Conservation (phyloP, 306 rosid species). For the Cucurbita maxima region DNA sequence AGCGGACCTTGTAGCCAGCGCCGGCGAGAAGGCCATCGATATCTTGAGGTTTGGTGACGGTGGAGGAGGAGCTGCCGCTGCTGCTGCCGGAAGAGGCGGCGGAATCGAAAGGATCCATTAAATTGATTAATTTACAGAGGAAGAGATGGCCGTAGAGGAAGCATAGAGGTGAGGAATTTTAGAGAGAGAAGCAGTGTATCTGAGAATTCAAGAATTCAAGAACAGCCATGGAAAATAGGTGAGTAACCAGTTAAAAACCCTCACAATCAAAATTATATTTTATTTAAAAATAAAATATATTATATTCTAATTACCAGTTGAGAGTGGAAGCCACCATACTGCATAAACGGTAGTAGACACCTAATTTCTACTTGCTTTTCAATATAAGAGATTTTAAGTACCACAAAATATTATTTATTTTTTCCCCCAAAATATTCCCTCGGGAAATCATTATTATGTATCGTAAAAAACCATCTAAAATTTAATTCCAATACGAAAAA, state of each 20-base stretch:
- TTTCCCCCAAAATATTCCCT: background rate
- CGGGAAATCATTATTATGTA: background rate
- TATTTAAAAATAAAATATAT: background rate
- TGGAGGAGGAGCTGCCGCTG: constrained; percentile 28
- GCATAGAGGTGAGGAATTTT: background rate
- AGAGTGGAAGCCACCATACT: background rate
- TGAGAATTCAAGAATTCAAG: background rate
- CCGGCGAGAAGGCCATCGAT: constrained; percentile 54
- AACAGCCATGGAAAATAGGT: background rate
- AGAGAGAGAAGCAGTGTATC: background rate
- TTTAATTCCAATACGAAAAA: background rate
- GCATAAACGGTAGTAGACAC: no score
- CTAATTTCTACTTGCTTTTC: no score
- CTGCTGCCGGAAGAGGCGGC: background rate
- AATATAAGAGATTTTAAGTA: background rate
- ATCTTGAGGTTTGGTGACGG: constrained; percentile 24
- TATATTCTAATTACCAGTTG: background rate
- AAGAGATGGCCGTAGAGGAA: background rate
- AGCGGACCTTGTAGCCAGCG: constrained; percentile 60
- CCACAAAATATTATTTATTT: background rate
- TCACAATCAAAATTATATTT: background rate
- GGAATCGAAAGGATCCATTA: constrained; percentile 38
- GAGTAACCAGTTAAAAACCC: background rate
- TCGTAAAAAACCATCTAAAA: background rate
- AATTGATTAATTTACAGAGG: background rate